Conservation (phyloP, 495 filamentous ascomycete genomes). For the Hypoxylon intermedium region DNA sequence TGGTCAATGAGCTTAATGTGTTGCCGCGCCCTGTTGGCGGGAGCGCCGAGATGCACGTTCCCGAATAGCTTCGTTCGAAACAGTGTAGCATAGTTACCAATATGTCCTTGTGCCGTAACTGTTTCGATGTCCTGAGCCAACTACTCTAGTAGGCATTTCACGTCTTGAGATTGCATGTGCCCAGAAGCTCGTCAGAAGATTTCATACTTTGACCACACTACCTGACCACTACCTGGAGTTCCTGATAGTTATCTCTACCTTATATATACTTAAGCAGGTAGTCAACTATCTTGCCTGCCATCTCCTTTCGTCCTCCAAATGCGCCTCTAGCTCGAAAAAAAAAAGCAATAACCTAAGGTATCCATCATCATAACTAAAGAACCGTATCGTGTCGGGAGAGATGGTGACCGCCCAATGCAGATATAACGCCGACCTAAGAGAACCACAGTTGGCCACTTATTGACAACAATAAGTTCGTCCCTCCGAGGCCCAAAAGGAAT, state of each 20-base stretch:
- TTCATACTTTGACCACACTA: too few species aligned
- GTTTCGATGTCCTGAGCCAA: too few species aligned
- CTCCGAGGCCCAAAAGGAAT: conserved; percentile 9
- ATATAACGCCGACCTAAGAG: conserved; percentile 32
- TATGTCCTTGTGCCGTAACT: too few species aligned
- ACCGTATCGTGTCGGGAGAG: conserved; percentile 38
- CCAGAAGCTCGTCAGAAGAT: too few species aligned
- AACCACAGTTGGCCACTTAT: conserved; percentile 18
- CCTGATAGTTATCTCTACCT: not conserved
- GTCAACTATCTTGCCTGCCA: conserved; percentile 3
- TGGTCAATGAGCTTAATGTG: not conserved
- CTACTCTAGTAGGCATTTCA: too few species aligned
- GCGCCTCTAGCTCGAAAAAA: conserved; percentile 15
- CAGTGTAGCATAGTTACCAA: too few species aligned
- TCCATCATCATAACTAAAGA: conserved; percentile 41
- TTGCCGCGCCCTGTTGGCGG: not conserved
- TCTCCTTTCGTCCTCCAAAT: conserved; percentile 20
- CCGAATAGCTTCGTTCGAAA: too few species aligned
- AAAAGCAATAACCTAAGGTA: conserved; percentile 30
- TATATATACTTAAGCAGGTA: conserved; percentile 12
- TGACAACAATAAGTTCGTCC: conserved; percentile 9
- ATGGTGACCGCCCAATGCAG: conserved; percentile 29
- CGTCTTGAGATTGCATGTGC: too few species aligned
- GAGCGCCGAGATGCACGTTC: conserved; percentile 4
- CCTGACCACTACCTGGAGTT: too few species aligned